Conservation (phyloP, 768 basidiomycete species). For the Termitomyces sp. region DNA sequence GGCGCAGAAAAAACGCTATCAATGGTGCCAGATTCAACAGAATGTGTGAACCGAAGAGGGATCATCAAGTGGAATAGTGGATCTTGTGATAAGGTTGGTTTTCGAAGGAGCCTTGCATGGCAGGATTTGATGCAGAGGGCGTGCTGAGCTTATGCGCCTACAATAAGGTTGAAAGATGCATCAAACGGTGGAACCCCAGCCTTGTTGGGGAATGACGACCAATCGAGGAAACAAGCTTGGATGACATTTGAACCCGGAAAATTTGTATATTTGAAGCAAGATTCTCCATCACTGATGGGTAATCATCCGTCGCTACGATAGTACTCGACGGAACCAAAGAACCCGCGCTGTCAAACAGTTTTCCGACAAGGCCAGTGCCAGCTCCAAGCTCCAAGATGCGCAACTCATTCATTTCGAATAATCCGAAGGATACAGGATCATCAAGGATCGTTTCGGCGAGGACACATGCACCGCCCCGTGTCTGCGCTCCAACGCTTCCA, state of each 20-base stretch:
- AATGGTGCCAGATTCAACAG: conserved; percentile 51
- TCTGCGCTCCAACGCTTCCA: conserved; percentile 76
- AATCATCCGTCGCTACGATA: conserved; percentile 74
- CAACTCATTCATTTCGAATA: conserved; percentile 21
- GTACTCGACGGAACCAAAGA: neutral
- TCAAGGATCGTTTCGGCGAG: conserved; percentile 70
- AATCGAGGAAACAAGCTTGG: conserved; percentile 50
- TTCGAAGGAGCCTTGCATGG: conserved; percentile 43
- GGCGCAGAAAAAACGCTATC: conserved; percentile 45
- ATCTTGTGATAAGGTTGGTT: conserved; percentile 15
- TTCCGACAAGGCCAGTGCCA: conserved; percentile 76
- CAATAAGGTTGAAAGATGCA: conserved; percentile 57
- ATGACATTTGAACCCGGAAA: conserved; percentile 24
- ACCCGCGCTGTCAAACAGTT: conserved; percentile 28
- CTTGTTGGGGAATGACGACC: conserved; percentile 37
- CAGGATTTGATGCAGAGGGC: conserved; percentile 66
- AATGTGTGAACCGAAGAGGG: conserved; percentile 66
- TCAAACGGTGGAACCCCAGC: conserved; percentile 19
- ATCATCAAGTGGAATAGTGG: conserved; percentile 67
- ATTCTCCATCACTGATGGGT: conserved; percentile 68
- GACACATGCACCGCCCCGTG: conserved; percentile 84
- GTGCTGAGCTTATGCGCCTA: conserved; percentile 76
- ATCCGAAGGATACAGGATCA: conserved; percentile 46
- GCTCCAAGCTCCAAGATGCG: conserved; percentile 77
- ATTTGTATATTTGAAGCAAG: conserved; percentile 62